These are phyloP conservation scores for Aspergillus sp. DNA, from an alignment of 2,329 filamentous ascomycete species.

Conservation along the genomic window DNA sequence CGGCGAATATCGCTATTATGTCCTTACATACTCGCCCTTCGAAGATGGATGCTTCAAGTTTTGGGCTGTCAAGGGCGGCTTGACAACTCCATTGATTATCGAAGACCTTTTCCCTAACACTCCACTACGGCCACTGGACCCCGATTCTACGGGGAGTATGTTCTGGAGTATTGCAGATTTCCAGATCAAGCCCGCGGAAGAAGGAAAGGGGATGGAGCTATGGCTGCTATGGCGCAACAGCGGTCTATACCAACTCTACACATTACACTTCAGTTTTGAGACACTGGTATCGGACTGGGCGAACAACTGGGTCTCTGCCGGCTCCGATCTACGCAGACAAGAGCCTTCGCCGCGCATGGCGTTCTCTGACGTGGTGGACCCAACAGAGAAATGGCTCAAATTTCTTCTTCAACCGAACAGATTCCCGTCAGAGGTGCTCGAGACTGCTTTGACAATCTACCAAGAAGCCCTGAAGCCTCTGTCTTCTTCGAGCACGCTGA, in stretches of 20 bases:
- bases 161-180: slow-evolving; percentile 84
- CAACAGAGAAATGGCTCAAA: slow-evolving; percentile 83
- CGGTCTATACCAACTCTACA: slow-evolving; percentile 74
- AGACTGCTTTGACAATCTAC: slow-evolving; percentile 82
- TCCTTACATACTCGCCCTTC: slow-evolving; percentile 86
- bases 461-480: slow-evolving; percentile 63
- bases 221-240: slow-evolving; percentile 89
- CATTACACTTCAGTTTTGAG: slow-evolving; percentile 72
- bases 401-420: slow-evolving; percentile 82
- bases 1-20: slow-evolving; percentile 58
- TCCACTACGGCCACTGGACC: slow-evolving; percentile 68
- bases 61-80: slow-evolving; percentile 74
- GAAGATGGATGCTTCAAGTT: slow-evolving; percentile 93
- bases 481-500: slow-evolving; percentile 45
- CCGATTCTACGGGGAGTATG: slow-evolving; percentile 66
- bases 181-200: slow-evolving; percentile 59
- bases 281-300: slow-evolving; percentile 67
- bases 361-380: slow-evolving; percentile 68
- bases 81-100: slow-evolving; percentile 62
- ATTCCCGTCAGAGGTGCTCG: slow-evolving; percentile 78
- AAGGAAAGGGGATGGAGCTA: slow-evolving; percentile 62
- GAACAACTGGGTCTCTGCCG: slow-evolving; percentile 71
- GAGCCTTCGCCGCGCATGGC: slow-evolving; percentile 62
- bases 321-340: slow-evolving; percentile 61
- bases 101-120: slow-evolving; percentile 71